Base-by-base conservation (phyloP, 2,329 filamentous ascomycete species). In the Cladosporium oxysporum region DNA sequence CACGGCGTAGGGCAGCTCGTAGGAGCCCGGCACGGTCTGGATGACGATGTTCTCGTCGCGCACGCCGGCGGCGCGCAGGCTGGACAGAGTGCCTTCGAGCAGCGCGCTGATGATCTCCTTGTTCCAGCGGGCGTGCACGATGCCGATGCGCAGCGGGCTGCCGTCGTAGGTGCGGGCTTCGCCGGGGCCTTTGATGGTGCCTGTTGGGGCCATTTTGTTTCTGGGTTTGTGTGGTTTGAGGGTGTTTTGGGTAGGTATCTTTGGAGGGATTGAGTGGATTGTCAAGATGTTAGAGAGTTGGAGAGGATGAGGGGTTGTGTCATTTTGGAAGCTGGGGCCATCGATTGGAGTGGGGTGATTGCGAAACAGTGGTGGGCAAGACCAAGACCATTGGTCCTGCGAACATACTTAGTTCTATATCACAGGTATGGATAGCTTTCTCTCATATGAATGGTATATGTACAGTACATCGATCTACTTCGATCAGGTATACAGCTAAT, bases 51-150 rank as follows among this genome's bases (percentile, higher is more conserved):
- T 96, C 74, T 91, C 88, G 75, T 93, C 88, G 77, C 88, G 88
- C 65, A 99, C 94, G 64, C 95, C 95, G 62, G 90, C 88, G 52
- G 86, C 86, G 37, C 90, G 82, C 65, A 99, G 88, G 76, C 90
- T 90, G 73, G 90, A 89, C 80, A 90, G 91, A 55, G 91, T 88
- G 70, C 95, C 95, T 62, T 86, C 83, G 68, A 99, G 85, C 66
- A 99, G 88, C 62, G 92, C 88, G 66, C 91, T 88, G 79, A 98
- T 97, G 77, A 99, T 92, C 71, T 85, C 86, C 70, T 85, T 85
- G 83, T 99, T 99, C 95, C 95, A 99, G 74, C 95, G 89, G 66
- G 94, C 94, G 82, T 98, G 95, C 66, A 99, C 87, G 76, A 99
- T 98, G 76, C 91, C 94, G 77, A 99, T 90, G 76, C 95, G 92